These are phyloP conservation scores for Fraxinus floribunda DNA, from an alignment of 305 asterid genomes.

Conservation along the genomic window DNA sequence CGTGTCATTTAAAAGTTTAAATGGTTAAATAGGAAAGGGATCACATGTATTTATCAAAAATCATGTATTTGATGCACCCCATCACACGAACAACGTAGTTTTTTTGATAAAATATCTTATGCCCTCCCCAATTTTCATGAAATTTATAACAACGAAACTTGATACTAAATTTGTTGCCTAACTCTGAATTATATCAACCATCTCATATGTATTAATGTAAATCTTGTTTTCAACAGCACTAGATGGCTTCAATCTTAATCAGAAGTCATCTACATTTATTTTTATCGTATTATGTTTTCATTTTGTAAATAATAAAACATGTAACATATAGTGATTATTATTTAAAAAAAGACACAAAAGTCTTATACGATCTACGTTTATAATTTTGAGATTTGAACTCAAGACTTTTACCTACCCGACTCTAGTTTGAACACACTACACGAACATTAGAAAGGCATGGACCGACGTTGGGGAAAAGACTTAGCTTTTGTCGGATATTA, in stretches of 20 bases:
- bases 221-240: background rate
- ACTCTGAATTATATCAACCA: background rate
- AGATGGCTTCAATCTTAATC: background rate
- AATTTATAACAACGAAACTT: background rate
- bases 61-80: background rate
- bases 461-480: slow-evolving; percentile 52
- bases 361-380: background rate
- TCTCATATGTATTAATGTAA: background rate
- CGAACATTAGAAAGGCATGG: slow-evolving; percentile 27
- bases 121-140: background rate
- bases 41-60: background rate
- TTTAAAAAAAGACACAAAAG: background rate
- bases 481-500: slow-evolving; percentile 67
- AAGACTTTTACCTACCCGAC: background rate
- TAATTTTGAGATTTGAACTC: background rate
- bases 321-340: background rate
- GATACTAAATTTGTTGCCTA: background rate
- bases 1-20: background rate
- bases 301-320: too few species aligned
- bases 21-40: background rate
- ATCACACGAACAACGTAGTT: background rate
- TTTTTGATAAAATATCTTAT: background rate
- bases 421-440: background rate
- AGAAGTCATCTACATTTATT: background rate
- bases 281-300: background rate